Evolutionary conservation across 2,329 filamentous ascomycete species (phyloP).

Genomic region (Colletotrichum godetiae): DNA sequence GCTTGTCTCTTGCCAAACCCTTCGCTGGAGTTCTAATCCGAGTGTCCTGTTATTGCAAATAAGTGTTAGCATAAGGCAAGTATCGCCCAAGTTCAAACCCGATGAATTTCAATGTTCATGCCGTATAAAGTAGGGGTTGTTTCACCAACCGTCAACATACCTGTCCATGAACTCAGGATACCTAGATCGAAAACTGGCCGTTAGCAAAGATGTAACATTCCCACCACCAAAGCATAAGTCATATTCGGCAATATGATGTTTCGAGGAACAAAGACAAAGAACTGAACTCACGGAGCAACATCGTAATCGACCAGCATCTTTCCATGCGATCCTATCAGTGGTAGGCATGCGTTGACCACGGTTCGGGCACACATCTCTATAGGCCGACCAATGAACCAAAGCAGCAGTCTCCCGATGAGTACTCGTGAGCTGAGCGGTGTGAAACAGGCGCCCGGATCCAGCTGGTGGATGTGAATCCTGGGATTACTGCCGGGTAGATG

Average conservation of each 20-base stretch:
- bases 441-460: constrained; percentile 1
- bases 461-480: constrained; percentile 1
- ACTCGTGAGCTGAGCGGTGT: constrained; percentile 1
- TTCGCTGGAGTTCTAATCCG: background rate
- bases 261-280: background rate
- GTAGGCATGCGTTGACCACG: background rate
- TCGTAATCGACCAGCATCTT: constrained; percentile 3
- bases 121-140: background rate
- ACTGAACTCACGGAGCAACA: background rate
- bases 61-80: background rate
- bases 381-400: background rate
- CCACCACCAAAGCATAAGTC: background rate
- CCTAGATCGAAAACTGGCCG: background rate
- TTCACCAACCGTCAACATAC: background rate
- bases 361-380: background rate
- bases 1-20: background rate
- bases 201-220: background rate
- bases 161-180: constrained; percentile 2
- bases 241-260: background rate
- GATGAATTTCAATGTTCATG: no score
- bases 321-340: background rate
- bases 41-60: background rate
- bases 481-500: background rate
- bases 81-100: no score
- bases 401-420: background rate